phyloP scores from a whole-genome alignment of 345 rosid genomes.

The Cardamine occulta region DNA sequence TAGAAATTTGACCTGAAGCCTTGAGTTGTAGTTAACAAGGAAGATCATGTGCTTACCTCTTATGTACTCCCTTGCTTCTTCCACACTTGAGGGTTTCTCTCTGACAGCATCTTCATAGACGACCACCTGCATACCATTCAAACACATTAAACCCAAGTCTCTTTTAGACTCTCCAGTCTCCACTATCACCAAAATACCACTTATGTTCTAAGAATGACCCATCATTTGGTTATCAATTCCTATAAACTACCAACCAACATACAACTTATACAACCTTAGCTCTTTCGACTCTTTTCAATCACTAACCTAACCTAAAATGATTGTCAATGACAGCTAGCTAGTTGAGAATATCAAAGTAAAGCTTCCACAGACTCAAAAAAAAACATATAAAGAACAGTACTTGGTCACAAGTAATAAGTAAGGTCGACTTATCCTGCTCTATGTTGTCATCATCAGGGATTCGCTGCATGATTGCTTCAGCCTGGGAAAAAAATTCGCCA shows the following conservation, averaged over 20 bases:
- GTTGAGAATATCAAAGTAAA: slow-evolving; percentile 1
- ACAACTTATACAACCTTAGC: background rate
- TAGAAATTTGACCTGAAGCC: background rate
- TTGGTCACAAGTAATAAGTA: slow-evolving; percentile 82
- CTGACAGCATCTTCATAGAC: slow-evolving; percentile 77
- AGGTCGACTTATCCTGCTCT: slow-evolving; percentile 61
- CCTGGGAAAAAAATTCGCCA: slow-evolving; percentile 62
- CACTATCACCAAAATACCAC: slow-evolving; percentile 32
- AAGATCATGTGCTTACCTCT: slow-evolving; percentile 53
- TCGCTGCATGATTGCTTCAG: slow-evolving; percentile 72
- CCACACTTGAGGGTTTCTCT: slow-evolving; percentile 78
- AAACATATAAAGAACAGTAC: slow-evolving; percentile 50
- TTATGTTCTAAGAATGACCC: slow-evolving; percentile 7
- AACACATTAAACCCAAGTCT: background rate
- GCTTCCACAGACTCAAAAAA: slow-evolving; percentile 3
- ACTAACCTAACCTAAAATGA: background rate
- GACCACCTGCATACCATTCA: slow-evolving; percentile 63
- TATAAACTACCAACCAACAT: slow-evolving; percentile 18
- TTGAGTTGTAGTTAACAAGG: background rate
- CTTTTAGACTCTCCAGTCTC: slow-evolving; percentile 9
- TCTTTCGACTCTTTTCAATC: background rate
- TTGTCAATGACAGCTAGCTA: slow-evolving; percentile 3
- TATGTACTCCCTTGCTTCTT: slow-evolving; percentile 76
- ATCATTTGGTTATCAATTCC: background rate
- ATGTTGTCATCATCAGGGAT: slow-evolving; percentile 51